Conservation (phyloP, 495 filamentous ascomycete genomes). For the Pyrenula aspistea region DNA sequence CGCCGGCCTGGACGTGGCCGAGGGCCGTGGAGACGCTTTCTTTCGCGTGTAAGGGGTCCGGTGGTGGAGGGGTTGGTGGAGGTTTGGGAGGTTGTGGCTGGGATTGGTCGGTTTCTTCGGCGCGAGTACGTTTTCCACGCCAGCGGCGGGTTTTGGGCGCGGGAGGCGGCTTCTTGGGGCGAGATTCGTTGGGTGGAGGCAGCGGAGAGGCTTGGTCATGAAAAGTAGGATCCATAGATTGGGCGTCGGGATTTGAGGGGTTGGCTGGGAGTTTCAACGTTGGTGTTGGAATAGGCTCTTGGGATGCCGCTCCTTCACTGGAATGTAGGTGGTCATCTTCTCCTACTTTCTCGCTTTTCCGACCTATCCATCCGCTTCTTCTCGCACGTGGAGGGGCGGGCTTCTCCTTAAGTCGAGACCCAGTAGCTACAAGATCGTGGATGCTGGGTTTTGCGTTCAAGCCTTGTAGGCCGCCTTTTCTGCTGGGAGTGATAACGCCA, state of each 20-base stretch:
- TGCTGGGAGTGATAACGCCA: conserved; percentile 72
- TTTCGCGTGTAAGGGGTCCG: background rate
- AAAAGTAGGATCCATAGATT: background rate
- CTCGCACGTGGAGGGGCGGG: conserved; percentile 4
- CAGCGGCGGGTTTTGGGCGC: conserved; percentile 26
- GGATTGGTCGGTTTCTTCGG: conserved; percentile 17
- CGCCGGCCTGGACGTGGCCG: conserved; percentile 1
- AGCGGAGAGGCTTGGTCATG: background rate
- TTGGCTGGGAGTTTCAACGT: conserved; percentile 1
- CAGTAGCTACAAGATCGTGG: background rate
- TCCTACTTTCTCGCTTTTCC: background rate
- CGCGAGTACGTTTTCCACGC: conserved; percentile 21
- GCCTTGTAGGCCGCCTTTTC: conserved; percentile 21
- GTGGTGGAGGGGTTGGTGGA: conserved; percentile 4
- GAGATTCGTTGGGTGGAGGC: conserved; percentile 13
- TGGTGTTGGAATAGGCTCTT: background rate
- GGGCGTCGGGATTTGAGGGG: conserved; percentile 2
- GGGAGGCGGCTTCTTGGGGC: background rate
- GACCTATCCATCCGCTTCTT: conserved; percentile 1
- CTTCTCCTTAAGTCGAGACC: background rate
- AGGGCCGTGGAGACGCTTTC: background rate
- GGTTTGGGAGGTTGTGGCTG: conserved; percentile 18
- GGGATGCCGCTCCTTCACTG: background rate
- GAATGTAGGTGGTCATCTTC: background rate
- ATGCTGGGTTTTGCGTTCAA: background rate